phyloP scores from a whole-genome alignment of 2,329 filamentous ascomycete species.

The Fusarium temperatum region DNA sequence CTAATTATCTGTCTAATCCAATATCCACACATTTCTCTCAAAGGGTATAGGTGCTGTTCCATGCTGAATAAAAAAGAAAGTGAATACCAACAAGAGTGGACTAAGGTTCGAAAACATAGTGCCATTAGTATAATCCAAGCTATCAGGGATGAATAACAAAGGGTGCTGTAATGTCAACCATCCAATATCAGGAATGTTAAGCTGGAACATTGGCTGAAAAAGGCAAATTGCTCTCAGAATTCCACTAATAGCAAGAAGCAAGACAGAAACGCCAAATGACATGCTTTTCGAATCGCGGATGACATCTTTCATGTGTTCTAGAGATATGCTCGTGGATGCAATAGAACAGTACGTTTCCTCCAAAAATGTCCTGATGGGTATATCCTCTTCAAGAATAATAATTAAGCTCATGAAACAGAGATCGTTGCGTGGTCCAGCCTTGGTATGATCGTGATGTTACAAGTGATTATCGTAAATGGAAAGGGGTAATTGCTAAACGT shows the following conservation, averaged over 20 bases:
- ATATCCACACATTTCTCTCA: constrained; percentile 5
- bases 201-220: constrained; percentile 6
- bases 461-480: constrained; percentile 27
- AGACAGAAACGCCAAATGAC: constrained; percentile 19
- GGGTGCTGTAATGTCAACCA: constrained; percentile 1
- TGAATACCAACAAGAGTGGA: not conserved
- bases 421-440: constrained; percentile 37
- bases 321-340: constrained; percentile 10
- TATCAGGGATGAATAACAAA: not conserved
- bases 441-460: constrained; percentile 40
- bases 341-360: constrained; percentile 30
- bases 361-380: constrained; percentile 45
- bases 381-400: constrained; percentile 41
- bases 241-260: not conserved
- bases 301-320: constrained; percentile 25
- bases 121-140: not conserved
- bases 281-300: constrained; percentile 24
- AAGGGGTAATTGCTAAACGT: constrained; percentile 12
- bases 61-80: not conserved
- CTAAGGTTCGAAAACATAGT: not conserved
- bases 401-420: constrained; percentile 30
- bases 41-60: constrained; percentile 19
- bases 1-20: constrained; percentile 1
- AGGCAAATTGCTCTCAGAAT: not conserved
- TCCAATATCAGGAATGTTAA: not conserved